Evolutionary conservation across 148 eudicot species (phyloP), one percentile per base, ranked within the genome.

Genomic region (Polygonum aviculare): DNA sequence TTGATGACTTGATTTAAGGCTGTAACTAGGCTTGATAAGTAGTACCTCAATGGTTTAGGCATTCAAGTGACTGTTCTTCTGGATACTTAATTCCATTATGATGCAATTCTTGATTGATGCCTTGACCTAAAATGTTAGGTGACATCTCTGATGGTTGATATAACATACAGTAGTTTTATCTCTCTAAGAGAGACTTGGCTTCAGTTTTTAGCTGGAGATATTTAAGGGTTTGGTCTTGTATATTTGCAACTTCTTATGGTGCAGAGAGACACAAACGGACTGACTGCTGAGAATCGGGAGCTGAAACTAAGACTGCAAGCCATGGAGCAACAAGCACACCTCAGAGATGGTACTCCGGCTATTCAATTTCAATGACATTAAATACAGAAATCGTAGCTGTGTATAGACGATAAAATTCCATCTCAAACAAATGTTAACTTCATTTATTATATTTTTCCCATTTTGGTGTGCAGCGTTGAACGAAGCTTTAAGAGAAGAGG

Each of bases 401-500:
- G 3, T 36, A 26, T 65, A 10, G 0, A 10, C 0, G 67, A 2
- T 15, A 60, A n/a, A n/a, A 26, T 26, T 65, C 71, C 15, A 65
- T 65, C 14, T 31, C 40, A 10, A 65, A 65, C 71, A 65, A 26
- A 45, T 69, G 36, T 16, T 69, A 12, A 69, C 36, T 6, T 26
- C 31, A 26, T 26, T 26, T 59, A 35, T 59, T 19, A 35, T 60
- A 22, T 4, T 19, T 4, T 60, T 60, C 10, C 67, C 36, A 11
- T 8, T 60, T 74, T 22, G 54, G 15, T 19, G 31, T 48, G 70
- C 88, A 91, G 98, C 98, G 77, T 86, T 93, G 60, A 93, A 91
- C 69, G 98, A 93, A 73, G 85, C 97, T 41, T 78, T 93, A 81
- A 90, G 86, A 76, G 87, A 87, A 35, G 98, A 91, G 82, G 90